Percentiles rank a stretch among this genome's conserved stretches.
These are phyloP conservation scores for Myriosclerotinia duriaeana DNA, from an alignment of 2,329 filamentous ascomycete genomes.

Conservation along the genomic window DNA sequence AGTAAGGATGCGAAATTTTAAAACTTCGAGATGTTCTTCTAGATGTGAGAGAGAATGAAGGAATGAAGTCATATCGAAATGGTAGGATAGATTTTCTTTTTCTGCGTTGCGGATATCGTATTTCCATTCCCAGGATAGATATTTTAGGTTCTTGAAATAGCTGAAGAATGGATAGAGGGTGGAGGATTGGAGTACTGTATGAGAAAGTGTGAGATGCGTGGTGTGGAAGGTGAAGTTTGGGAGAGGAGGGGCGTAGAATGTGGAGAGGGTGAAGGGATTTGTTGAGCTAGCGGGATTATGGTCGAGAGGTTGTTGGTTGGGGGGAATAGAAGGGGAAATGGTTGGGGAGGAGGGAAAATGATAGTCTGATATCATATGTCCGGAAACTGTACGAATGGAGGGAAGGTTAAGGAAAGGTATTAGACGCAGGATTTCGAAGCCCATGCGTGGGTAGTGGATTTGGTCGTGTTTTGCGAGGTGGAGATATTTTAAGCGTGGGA, in stretches of 20 bases:
- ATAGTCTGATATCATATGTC: conserved; percentile 22
- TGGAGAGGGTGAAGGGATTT: conserved; percentile 4
- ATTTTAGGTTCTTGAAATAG: conserved; percentile 4
- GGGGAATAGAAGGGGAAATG: neutral
- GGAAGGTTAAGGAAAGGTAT: conserved; percentile 18
- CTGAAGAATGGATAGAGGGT: neutral
- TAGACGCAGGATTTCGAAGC: conserved; percentile 15
- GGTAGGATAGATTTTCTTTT: neutral
- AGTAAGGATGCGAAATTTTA: neutral
- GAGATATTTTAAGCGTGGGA: neutral
- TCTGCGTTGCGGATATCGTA: neutral
- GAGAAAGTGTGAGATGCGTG: conserved; percentile 9
- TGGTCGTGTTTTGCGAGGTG: conserved; percentile 15
- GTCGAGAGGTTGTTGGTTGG: neutral
- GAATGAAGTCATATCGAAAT: neutral
- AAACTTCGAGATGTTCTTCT: neutral
- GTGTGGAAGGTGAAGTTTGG: conserved; percentile 13
- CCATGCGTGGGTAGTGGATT: conserved; percentile 16
- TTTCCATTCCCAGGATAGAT: conserved; percentile 8
- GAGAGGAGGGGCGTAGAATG: conserved; percentile 3
- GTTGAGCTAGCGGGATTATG: neutral
- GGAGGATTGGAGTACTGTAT: neutral
- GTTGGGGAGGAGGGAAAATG: neutral
- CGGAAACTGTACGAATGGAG: conserved; percentile 3
- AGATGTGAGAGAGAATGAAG: neutral